Percentiles rank a stretch among this genome's conserved stretches.
Conservation (phyloP, 441 rosid genomes). For the Populus hybrid region DNA sequence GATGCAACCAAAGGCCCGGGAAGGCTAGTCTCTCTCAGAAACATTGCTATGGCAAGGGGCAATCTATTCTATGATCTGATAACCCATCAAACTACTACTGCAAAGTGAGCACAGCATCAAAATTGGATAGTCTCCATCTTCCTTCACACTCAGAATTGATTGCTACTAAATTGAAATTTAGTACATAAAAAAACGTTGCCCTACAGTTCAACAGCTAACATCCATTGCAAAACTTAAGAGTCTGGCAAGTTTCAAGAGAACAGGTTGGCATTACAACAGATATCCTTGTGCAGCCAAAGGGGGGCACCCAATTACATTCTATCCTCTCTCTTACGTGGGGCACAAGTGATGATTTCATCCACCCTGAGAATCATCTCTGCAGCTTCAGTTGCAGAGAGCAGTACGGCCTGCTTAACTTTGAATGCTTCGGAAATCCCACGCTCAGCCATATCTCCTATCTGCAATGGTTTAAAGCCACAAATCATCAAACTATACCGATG, state of each 20-base stretch:
- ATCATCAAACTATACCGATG: conserved; percentile 1
- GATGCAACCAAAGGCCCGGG: too few relatives aligned
- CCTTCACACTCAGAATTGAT: neutral
- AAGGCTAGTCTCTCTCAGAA: too few relatives aligned
- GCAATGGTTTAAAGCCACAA: conserved; percentile 14
- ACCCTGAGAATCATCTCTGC: conserved; percentile 97
- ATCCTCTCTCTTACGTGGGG: conserved; percentile 92
- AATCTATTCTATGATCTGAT: too few relatives aligned
- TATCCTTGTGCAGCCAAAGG: neutral
- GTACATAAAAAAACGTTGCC: neutral
- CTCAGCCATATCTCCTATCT: conserved; percentile 88
- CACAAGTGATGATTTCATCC: conserved; percentile 91
- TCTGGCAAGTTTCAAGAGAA: conserved; percentile 11
- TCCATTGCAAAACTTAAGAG: neutral
- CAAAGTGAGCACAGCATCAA: too few relatives aligned
- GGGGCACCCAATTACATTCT: conserved; percentile 50
- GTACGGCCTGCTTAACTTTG: conserved; percentile 91
- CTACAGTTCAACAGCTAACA: neutral
- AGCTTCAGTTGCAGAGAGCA: conserved; percentile 97
- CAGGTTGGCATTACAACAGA: neutral
- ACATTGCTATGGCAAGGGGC: too few relatives aligned
- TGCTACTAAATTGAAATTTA: neutral
- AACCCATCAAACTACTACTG: too few relatives aligned
- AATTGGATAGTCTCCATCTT: neutral
- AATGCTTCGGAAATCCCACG: conserved; percentile 84